These are phyloP conservation scores for Coleophoma cylindrospora DNA, from an alignment of 2,329 filamentous ascomycete species.

Conservation along the genomic window DNA sequence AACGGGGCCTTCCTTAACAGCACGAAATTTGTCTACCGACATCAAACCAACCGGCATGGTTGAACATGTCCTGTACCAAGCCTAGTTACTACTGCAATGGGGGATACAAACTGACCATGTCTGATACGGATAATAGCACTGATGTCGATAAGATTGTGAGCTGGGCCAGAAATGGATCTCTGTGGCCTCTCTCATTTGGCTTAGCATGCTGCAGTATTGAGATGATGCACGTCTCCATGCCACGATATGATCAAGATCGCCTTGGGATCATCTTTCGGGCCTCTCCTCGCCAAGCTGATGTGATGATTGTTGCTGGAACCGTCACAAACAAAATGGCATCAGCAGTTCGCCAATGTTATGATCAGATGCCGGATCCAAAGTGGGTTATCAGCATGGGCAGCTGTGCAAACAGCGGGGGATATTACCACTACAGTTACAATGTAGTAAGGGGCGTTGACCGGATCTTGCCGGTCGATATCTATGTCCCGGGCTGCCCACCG, in stretches of 20 bases:
- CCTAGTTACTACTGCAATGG: no score
- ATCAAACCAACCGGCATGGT: no score
- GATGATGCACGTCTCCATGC: constrained; percentile 89
- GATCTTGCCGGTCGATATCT: constrained; percentile 75
- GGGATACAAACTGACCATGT: no score
- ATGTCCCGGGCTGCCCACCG: constrained; percentile 70
- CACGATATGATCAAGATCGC: constrained; percentile 84
- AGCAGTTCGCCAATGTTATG: constrained; percentile 83
- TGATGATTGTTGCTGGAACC: constrained; percentile 91
- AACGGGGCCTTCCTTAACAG: no score
- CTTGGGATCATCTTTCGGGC: constrained; percentile 88
- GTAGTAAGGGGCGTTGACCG: constrained; percentile 72
- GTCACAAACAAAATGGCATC: constrained; percentile 97
- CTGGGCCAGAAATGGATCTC: constrained; percentile 78
- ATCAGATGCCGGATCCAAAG: constrained; percentile 89
- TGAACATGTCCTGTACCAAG: no score
- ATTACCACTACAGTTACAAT: constrained; percentile 82
- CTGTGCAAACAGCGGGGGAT: constrained; percentile 79
- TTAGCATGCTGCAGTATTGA: constrained; percentile 86
- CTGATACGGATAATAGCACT: no score
- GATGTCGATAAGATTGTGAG: constrained; percentile 68
- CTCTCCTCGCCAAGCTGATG: constrained; percentile 80
- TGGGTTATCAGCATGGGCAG: constrained; percentile 84
- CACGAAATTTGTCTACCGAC: no score
- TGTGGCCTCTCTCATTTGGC: constrained; percentile 87